Base-by-base conservation (phyloP, 306 rosid species). In the Citrullus colocynthis region DNA sequence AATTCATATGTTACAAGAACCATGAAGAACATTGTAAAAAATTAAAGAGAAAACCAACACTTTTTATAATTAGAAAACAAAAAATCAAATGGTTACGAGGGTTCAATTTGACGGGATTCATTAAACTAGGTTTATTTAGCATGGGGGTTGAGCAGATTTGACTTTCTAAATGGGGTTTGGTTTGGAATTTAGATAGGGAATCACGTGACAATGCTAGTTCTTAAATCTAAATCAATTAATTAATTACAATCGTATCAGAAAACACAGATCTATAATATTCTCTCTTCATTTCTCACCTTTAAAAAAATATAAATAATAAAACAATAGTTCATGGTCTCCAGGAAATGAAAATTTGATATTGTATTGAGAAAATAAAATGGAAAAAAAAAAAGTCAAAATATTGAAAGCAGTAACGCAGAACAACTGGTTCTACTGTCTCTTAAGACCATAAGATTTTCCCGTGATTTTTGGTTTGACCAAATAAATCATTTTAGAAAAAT, bases 381-480 rank as follows among this genome's bases (percentile, higher is more conserved):
- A 28, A 66, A 41, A 10, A 18, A 18, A 67, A 42, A 24, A 71
- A 14, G 41, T 71, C 76, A 69, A 71, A 70, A 45, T 52, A 73
- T 73, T 1, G 77, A 73, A 51, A 49, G 62, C 61, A 73, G 62
- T 48, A 73, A 45, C 32, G 61, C 77, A 48, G 77, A 73, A 52
- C 45, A 73, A 28, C 60, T 73, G 61, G 30, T 32, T 11, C 42
- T 73, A 2, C 59, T 73, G 77, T 44, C 75, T 70, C n/a, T 51
- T 2, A 67, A 41, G 45, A 42, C 55, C 16, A 5, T 44, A 70
- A 18, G 77, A 51, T 30, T 73, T 52, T 51, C 61, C 76, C 61
- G 36, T 73, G 44, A 73, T 49, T 73, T 71, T 72, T 49, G 62
- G 45, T 73, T 73, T 73, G 59, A 72, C 76, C 2, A 9, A 72